Percentiles rank a stretch among this genome's conserved stretches.
Conservation (phyloP, 1,139 yeast species). For the Zygotorulaspora mrakii region DNA sequence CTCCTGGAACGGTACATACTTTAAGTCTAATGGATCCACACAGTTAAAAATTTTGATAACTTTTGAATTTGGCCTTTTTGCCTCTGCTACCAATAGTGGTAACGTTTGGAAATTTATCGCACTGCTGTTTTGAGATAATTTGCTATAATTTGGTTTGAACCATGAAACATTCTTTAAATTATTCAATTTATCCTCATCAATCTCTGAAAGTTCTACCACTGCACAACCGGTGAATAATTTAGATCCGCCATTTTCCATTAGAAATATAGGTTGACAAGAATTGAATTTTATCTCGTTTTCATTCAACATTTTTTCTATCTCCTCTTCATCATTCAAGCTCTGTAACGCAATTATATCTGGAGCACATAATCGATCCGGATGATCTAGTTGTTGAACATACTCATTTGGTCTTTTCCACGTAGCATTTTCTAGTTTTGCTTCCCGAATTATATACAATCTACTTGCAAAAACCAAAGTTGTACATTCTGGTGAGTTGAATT, state of each 20-base stretch:
- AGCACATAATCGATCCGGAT: slow-evolving; percentile 24
- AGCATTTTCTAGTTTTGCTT: slow-evolving; percentile 8
- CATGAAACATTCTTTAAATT: slow-evolving; percentile 18
- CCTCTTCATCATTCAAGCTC: slow-evolving; percentile 16
- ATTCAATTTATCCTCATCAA: slow-evolving; percentile 3
- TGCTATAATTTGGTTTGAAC: slow-evolving; percentile 27
- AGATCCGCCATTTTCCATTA: slow-evolving; percentile 2
- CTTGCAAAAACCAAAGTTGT: slow-evolving; percentile 26
- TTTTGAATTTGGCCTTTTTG: slow-evolving; percentile 38
- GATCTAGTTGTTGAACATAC: slow-evolving; percentile 25
- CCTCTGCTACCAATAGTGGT: slow-evolving; percentile 24
- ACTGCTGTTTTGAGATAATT: slow-evolving; percentile 21
- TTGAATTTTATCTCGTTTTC: slow-evolving; percentile 14
- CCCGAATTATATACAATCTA: slow-evolving; percentile 23
- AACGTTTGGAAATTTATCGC: slow-evolving; percentile 35
- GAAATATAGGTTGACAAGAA: slow-evolving; percentile 15
- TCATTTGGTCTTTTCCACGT: slow-evolving; percentile 31
- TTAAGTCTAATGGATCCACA: slow-evolving; percentile 60
- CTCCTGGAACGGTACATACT: slow-evolving; percentile 47
- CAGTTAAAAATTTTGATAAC: slow-evolving; percentile 66
- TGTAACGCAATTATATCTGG: slow-evolving; percentile 23
- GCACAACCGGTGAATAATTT: slow-evolving; percentile 19
- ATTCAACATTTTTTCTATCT: slow-evolving; percentile 9
- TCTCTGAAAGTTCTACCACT: slow-evolving; percentile 13
- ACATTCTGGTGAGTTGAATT: slow-evolving; percentile 24